phyloP scores from a whole-genome alignment of 1,284 basidiomycete genomes.

The Apiotrichum laibachii region DNA sequence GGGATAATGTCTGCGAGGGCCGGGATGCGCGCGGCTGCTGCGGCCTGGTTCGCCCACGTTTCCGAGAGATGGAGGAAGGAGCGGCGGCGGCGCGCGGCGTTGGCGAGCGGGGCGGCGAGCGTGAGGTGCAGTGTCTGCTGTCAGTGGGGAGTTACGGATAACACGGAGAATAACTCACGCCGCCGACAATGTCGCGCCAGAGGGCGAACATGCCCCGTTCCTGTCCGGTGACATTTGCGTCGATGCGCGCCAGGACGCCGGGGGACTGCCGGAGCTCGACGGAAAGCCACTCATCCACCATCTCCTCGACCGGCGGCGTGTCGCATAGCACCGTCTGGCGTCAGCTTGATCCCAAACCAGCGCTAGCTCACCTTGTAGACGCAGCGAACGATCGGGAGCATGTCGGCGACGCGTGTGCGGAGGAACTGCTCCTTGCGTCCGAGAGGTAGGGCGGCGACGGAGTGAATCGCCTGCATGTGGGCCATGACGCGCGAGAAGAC shows the following conservation, averaged over 20 bases:
- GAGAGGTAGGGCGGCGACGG: neutral
- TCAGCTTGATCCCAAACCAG: neutral
- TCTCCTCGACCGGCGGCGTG: conserved; percentile 9
- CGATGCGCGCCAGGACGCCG: conserved; percentile 13
- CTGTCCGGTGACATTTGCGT: conserved; percentile 3
- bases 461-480: conserved; percentile 1
- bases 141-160: no score
- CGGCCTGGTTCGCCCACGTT: conserved; percentile 34
- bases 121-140: conserved; percentile 17
- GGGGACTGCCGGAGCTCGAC: conserved; percentile 8
- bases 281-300: conserved; percentile 22
- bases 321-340: conserved; percentile 9
- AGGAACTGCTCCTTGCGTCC: conserved; percentile 8
- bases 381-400: conserved; percentile 23
- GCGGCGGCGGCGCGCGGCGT: conserved; percentile 35
- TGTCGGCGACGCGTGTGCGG: neutral
- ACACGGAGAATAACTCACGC: conserved; percentile 27
- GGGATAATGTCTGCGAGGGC: conserved; percentile 9
- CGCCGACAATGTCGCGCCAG: conserved; percentile 29
- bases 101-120: conserved; percentile 21
- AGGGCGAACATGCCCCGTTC: conserved; percentile 20
- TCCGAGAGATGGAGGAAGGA: conserved; percentile 24
- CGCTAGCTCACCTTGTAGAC: conserved; percentile 20
- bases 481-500: conserved; percentile 47
- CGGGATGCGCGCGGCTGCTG: conserved; percentile 20